Percentiles rank a stretch among this genome's conserved stretches.
phyloP scores from a whole-genome alignment of 257 asterid genomes.

The Cynanchum wilfordii region DNA sequence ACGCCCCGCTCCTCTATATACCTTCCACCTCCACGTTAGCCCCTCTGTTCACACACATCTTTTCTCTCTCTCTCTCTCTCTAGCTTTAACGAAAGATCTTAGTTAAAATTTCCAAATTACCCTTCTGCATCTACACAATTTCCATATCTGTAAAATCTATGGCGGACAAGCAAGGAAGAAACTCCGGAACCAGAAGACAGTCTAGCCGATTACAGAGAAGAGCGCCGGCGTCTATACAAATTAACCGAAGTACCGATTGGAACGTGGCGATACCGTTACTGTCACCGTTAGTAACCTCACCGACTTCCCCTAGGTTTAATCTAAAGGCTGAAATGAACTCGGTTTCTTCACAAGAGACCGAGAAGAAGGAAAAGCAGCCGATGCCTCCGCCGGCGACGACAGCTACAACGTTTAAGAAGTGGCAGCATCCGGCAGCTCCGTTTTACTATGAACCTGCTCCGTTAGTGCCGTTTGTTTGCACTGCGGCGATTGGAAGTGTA shows the following conservation, averaged over 20 bases:
- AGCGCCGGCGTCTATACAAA: conserved; percentile 61
- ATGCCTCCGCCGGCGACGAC: conserved; percentile 16
- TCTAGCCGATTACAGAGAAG: conserved; percentile 48
- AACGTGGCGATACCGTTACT: conserved; percentile 63
- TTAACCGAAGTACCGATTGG: conserved; percentile 44
- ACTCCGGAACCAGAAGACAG: conserved; percentile 29
- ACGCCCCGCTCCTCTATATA: conserved; percentile 38
- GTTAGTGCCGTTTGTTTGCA: conserved; percentile 42
- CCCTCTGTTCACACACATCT: conserved; percentile 9
- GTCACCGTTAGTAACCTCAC: conserved; percentile 64
- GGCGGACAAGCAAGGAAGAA: conserved; percentile 32
- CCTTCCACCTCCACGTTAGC: not conserved
- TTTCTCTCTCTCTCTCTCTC: not conserved
- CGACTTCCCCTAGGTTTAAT: conserved; percentile 23
- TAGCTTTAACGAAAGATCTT: not conserved
- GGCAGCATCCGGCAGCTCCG: conserved; percentile 34
- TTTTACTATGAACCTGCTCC: conserved; percentile 27
- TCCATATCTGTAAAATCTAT: conserved; percentile 12
- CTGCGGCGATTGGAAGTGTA: conserved; percentile 25
- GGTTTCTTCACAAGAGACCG: conserved; percentile 2
- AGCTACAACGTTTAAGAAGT: conserved; percentile 21
- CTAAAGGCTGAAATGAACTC: conserved; percentile 32
- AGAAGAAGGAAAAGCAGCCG: conserved; percentile 24
- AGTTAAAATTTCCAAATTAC: not conserved
- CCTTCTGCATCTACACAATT: not conserved